Percentiles rank a stretch among this genome's conserved stretches.
Conservation (phyloP, 768 basidiomycete species). For the Lyophyllum shimeji region DNA sequence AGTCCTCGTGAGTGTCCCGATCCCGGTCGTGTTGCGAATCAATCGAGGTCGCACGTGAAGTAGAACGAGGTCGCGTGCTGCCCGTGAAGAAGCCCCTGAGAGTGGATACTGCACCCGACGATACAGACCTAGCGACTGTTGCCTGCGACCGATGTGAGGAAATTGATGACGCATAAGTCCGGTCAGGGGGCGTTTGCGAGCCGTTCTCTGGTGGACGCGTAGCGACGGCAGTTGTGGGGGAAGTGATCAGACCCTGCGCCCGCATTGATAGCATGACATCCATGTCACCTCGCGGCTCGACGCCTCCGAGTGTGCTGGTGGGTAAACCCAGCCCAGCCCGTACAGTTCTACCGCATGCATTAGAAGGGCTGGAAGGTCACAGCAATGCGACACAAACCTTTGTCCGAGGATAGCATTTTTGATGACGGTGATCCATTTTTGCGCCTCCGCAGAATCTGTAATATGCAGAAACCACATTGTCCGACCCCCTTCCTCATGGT, state of each 20-base stretch:
- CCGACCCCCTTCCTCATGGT: slow-evolving; percentile 47
- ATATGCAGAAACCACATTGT: slow-evolving; percentile 76
- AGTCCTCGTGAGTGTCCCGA: slow-evolving; percentile 43
- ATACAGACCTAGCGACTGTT: slow-evolving; percentile 36
- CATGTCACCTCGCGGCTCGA: slow-evolving; percentile 76
- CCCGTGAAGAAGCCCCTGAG: slow-evolving; percentile 59
- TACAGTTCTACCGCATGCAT: slow-evolving; percentile 46
- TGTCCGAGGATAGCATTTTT: slow-evolving; percentile 72
- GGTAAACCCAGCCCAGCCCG: slow-evolving; percentile 64
- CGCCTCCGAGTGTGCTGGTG: slow-evolving; percentile 35
- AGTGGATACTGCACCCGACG: slow-evolving; percentile 48
- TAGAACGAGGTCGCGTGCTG: slow-evolving; percentile 52
- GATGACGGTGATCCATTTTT: slow-evolving; percentile 75
- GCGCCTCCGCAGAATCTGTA: slow-evolving; percentile 55
- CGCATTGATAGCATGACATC: slow-evolving; percentile 84
- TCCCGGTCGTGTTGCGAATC: slow-evolving; percentile 33
- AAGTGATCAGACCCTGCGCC: slow-evolving; percentile 56
- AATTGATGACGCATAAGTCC: slow-evolving; percentile 46
- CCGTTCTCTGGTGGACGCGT: slow-evolving; percentile 23
- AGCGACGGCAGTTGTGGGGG: slow-evolving; percentile 25
- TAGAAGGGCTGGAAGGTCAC: background rate
- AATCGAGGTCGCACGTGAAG: slow-evolving; percentile 49
- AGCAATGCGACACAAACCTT: slow-evolving; percentile 40
- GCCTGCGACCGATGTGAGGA: slow-evolving; percentile 44
- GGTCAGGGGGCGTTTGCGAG: slow-evolving; percentile 27